These are phyloP conservation scores for Thalassiosira ordinaria DNA, from an alignment of 352 stramenopile genomes.

Conservation along the genomic window DNA sequence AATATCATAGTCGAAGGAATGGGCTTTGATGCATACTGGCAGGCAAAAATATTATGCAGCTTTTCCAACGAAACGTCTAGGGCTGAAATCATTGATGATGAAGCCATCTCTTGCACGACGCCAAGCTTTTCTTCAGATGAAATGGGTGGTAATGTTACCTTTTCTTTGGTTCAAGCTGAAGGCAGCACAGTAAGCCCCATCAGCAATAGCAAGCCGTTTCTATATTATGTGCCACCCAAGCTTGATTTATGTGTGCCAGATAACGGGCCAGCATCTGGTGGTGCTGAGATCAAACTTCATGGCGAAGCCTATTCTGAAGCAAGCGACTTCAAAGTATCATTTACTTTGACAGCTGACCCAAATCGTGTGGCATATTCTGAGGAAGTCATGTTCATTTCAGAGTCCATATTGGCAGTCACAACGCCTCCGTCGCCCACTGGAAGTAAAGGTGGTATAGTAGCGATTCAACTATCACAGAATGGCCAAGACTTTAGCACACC, in stretches of 20 bases:
- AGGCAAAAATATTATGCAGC: conserved; percentile 13
- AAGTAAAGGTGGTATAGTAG: conserved; percentile 14
- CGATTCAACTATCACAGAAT: conserved; percentile 32
- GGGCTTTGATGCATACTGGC: conserved; percentile 18
- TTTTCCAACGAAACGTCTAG: conserved; percentile 12
- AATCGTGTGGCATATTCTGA: conserved; percentile 16
- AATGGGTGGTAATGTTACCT: background rate
- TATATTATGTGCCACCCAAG: conserved; percentile 23
- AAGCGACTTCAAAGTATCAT: conserved; percentile 4
- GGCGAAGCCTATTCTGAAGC: conserved; percentile 7
- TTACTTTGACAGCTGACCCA: conserved; percentile 11
- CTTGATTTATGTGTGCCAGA: background rate
- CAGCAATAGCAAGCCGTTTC: conserved; percentile 3
- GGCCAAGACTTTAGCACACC: conserved; percentile 19
- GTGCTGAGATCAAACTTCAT: conserved; percentile 15
- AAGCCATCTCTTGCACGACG: conserved; percentile 12
- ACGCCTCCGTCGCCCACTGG: conserved; percentile 25
- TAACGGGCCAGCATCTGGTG: conserved; percentile 22
- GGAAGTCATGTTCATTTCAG: conserved; percentile 8
- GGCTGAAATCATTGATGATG: conserved; percentile 21
- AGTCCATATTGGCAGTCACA: background rate
- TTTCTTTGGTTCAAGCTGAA: conserved; percentile 1
- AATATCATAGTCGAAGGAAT: conserved; percentile 11
- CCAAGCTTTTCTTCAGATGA: conserved; percentile 4
- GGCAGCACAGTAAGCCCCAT: background rate